Base-by-base conservation (phyloP, 768 basidiomycete species). In the Phanerochaete sordida region DNA sequence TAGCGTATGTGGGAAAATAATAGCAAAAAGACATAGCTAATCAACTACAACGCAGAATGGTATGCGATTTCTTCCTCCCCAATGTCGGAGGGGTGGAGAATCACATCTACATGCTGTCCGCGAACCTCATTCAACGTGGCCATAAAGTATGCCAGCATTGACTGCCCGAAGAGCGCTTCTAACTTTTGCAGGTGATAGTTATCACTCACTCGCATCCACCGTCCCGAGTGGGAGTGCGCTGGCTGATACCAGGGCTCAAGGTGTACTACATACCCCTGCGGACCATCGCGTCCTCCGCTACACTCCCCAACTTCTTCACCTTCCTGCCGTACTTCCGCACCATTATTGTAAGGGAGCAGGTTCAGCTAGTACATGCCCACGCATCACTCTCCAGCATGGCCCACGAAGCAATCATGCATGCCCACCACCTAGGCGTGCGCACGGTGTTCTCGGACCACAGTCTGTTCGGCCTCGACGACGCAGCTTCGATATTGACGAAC, bases 371-470 rank as follows among this genome's bases (percentile, higher is more conserved):
- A 1, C 97, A 99, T 65, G 92, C 90, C 0, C 97, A 99, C 64
- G 97, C 93, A 0, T 87, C 89, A 57, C 82, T 99, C 2, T 95
- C 92, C 2, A 84, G 93, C 1, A 81, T 98, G 28, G 96, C 89
- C 0, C 93, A 97, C 66, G 97, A 99, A 74, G 95, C 84, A 23
- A 89, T 99, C 57, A 74, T 98, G 19, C 95, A 98, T 64, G 84
- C 94, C 0, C 90, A 94, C 65, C 76, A 93, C 21, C 81, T 98
- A 76, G 89, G 91, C 12, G 80, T 98, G 13, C 85, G 90, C 43
- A 94, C 93, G 0, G 91, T 98, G 11, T 96, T 98, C 71, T 98
- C 97, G 0, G 97, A 99, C 72, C 96, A 99, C 67, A 94, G 91
- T 67, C 74, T 99, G 27, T 98, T 98, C 66, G 96, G 95, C 1